Base-by-base conservation (phyloP, 2,329 filamentous ascomycete species). In the Ceratocystis smalleyi region DNA sequence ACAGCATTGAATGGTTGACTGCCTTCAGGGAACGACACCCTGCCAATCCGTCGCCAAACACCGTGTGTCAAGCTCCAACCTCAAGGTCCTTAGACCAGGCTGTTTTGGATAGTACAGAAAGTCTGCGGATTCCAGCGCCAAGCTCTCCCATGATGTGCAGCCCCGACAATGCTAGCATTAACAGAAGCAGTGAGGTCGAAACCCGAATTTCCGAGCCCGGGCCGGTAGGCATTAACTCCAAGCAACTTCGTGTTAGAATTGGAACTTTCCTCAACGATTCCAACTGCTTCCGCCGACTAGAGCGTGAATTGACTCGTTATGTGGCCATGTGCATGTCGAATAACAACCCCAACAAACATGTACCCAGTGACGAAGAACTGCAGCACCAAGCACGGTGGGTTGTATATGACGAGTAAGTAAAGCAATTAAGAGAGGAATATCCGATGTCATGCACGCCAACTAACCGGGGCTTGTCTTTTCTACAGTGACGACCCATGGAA, bases 371-470 rank as follows among this genome's bases (percentile, higher is more conserved):
- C 67, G 77, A 80, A n/a, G 83, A 85, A 69, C 72, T 86, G n/a
- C 80, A 83, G 69, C 79, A 83, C 67, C 83, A 85, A 69, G 81
- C 83, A 1, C 77, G 83, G 19, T 85, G 81, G 80, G 78, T 85
- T 43, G 72, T 84, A 0, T 85, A 83, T 65, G 81, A 85, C 64
- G 81, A 83, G 77, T 83, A 72, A 73, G 80, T 75, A 3, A 35
- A 35, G 24, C 8, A 57, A 35, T 19, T 2, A 4, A 35, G 54
- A 57, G 19, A 8, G 5, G 8, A 35, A n/a, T 57, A 35, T 57
- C 8, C 7, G 8, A 19, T 35, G 4, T 40, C 12, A 40, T 40
- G 35, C 35, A 40, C 54, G 10, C 6, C 32, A 24, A 35, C 22
- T 57, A 57, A 35, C 17, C 1, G 12, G 7, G 17, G 12, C 15